Percentiles rank a stretch among this genome's conserved stretches.
phyloP scores from a whole-genome alignment of 768 basidiomycete species.

The Rossbeevera mucosa region DNA sequence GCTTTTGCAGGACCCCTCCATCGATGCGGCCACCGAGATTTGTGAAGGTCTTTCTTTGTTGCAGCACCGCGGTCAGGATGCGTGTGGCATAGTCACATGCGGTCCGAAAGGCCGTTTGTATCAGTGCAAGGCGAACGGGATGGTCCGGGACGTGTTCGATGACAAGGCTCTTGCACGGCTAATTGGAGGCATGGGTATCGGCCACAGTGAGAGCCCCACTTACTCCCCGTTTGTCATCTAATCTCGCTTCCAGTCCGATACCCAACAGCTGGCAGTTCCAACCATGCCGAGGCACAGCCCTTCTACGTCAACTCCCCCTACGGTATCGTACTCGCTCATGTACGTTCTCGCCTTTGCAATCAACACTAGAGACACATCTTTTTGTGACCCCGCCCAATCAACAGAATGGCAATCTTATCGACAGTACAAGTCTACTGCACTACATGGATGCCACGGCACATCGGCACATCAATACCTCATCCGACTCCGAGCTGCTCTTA shows the following conservation, averaged over 20 bases:
- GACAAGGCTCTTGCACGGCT: slow-evolving; percentile 67
- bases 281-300: slow-evolving; percentile 95
- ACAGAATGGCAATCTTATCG: slow-evolving; percentile 98
- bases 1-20: slow-evolving; percentile 69
- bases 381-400: not conserved
- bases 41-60: slow-evolving; percentile 92
- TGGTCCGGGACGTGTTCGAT: slow-evolving; percentile 98
- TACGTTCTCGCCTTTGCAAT: slow-evolving; percentile 36
- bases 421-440: slow-evolving; percentile 79
- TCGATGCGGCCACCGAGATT: slow-evolving; percentile 82
- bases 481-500: slow-evolving; percentile 94
- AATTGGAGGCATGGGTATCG: slow-evolving; percentile 94
- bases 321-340: slow-evolving; percentile 97
- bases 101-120: slow-evolving; percentile 92
- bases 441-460: slow-evolving; percentile 96
- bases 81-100: slow-evolving; percentile 95
- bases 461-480: slow-evolving; percentile 97
- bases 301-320: slow-evolving; percentile 99
- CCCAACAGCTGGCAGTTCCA: slow-evolving; percentile 96
- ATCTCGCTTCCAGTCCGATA: slow-evolving; percentile 68
- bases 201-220: slow-evolving; percentile 66
- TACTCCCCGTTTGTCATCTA: slow-evolving; percentile 1
- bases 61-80: slow-evolving; percentile 97
- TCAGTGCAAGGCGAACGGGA: slow-evolving; percentile 98
- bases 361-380: not conserved